phyloP scores from a whole-genome alignment of 306 rosid genomes.

The Albizia julibrissin region DNA sequence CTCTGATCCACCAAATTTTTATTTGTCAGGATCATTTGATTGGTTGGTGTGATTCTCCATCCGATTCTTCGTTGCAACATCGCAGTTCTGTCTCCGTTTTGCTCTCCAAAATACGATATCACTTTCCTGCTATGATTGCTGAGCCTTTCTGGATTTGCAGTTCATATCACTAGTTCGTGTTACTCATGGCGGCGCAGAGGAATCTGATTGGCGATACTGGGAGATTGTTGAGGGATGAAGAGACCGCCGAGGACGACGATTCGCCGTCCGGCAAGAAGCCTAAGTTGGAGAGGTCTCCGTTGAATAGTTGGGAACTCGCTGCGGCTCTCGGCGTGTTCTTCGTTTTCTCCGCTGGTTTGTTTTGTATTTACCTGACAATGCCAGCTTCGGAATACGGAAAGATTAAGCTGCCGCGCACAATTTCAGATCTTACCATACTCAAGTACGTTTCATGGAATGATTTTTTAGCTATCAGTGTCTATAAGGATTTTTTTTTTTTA shows the following conservation, averaged over 20 bases:
- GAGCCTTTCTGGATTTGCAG: background rate
- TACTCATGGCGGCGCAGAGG: conserved; percentile 69
- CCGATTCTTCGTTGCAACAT: background rate
- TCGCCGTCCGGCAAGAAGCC: conserved; percentile 53
- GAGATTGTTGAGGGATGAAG: conserved; percentile 50
- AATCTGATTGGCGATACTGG: conserved; percentile 44
- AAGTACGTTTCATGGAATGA: conserved; percentile 38
- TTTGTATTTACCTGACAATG: conserved; percentile 62
- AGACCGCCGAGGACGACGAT: conserved; percentile 51
- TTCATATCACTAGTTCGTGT: background rate
- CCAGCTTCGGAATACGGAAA: conserved; percentile 54
- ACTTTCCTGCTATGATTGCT: background rate
- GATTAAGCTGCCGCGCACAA: conserved; percentile 63
- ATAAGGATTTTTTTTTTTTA: background rate
- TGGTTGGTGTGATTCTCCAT: background rate
- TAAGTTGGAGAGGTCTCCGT: conserved; percentile 48
- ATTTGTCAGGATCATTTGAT: background rate
- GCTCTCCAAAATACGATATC: background rate
- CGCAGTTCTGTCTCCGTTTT: background rate
- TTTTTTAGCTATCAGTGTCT: background rate
- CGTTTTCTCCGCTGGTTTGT: conserved; percentile 52
- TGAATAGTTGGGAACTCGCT: conserved; percentile 53
- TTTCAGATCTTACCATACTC: conserved; percentile 68
- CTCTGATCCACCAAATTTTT: background rate
- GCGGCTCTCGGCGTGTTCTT: conserved; percentile 49